Base-by-base conservation (phyloP, 2,329 filamentous ascomycete genomes). In the Coniochaeta sp. region DNA sequence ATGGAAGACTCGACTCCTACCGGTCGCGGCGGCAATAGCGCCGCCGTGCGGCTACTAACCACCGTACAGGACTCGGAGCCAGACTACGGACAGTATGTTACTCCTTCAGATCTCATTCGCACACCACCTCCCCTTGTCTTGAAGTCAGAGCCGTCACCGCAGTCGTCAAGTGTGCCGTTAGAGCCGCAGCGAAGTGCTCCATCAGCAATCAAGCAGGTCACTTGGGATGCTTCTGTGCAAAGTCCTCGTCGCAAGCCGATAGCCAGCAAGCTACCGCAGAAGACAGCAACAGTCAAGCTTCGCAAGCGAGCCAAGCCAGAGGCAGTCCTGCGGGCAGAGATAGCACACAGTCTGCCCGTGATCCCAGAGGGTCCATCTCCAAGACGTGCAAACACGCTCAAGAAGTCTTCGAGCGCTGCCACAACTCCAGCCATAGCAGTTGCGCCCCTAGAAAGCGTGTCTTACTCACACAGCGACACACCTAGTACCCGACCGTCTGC, bases 1-100 rank as follows among this genome's bases (percentile, higher is more conserved):
- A 81, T 84, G 28, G 72, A 78, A 65, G 74, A 81, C 65, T 74
- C 77, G 64, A 79, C 76, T 31, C 77, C 77, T 19, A 75, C 74
- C 43, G 75, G 76, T 62, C 74, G 77, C 60, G 67, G 71, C 40
- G 68, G 67, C 61, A 81, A 80, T 68, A 72, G 78, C 52, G 79
- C 84, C 36, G 81, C 79, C 63, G 79, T 88, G 59, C 79, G 85
- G 67, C 74, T 88, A 67, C 74, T 88, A 73, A 87, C 84, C 58
- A 86, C 83, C 7, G 78, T 85, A 71, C 85, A 87, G 68, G 84
- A 86, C 55, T 73, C 79, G 34, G 63, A 74, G 50, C 67, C 75
- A 74, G 73, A 77, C 64, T 67, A 67, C 60, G 74, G 77, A 69
- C 77, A 80, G 83, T 87, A 87, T 77, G 84, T 87, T 77, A 84